Conservation (phyloP, 2,329 filamentous ascomycete species). For the Mycosphaerella arachidis region DNA sequence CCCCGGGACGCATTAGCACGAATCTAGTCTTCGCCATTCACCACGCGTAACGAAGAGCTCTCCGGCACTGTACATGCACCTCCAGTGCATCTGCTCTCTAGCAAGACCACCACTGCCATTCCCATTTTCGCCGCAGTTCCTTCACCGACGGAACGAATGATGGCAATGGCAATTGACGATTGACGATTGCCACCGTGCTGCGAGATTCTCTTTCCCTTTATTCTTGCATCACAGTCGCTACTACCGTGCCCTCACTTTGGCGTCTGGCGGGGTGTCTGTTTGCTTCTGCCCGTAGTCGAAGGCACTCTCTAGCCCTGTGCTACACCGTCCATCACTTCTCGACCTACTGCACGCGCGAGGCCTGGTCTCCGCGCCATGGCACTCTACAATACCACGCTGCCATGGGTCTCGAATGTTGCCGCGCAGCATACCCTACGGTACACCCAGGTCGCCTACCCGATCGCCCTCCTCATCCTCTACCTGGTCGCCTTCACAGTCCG, state of each 20-base stretch:
- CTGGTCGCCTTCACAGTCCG: slow-evolving; percentile 57
- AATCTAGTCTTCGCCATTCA: background rate
- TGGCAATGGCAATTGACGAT: background rate
- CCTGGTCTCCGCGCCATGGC: slow-evolving; percentile 9
- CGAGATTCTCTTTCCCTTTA: background rate
- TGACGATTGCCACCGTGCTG: slow-evolving; percentile 1
- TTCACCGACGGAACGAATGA: background rate
- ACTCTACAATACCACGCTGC: slow-evolving; percentile 11
- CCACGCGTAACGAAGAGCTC: background rate
- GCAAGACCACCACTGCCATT: background rate
- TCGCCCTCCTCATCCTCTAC: slow-evolving; percentile 62
- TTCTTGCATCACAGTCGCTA: slow-evolving; percentile 8
- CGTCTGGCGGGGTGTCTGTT: slow-evolving; percentile 1
- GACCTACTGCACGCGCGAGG: background rate
- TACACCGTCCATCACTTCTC: background rate
- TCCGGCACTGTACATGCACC: too few species aligned
- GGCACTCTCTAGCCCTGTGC: background rate
- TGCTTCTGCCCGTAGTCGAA: background rate
- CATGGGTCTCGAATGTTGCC: slow-evolving; percentile 37
- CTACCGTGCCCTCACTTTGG: background rate
- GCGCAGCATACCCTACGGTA: slow-evolving; percentile 43
- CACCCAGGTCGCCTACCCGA: slow-evolving; percentile 58
- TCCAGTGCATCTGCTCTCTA: too few species aligned
- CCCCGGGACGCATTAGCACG: background rate
- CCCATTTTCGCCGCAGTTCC: background rate